A percentile compares a stretch with the other conserved stretches of the same genome.
phyloP scores from a whole-genome alignment of 2,329 filamentous ascomycete species.

The Sphaerulina populicola region DNA sequence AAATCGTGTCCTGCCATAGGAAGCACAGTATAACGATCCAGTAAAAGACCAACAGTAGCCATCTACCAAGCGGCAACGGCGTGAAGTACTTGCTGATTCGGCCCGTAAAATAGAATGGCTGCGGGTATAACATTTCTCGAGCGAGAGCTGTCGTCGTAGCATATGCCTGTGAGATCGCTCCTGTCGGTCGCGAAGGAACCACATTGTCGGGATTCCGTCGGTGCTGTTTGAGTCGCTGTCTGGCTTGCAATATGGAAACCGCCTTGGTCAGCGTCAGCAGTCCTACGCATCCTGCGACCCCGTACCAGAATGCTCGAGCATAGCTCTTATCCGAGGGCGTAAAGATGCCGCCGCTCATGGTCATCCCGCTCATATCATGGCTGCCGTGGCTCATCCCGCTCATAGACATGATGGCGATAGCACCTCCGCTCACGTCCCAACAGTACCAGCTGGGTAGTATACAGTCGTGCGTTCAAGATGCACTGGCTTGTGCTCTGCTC shows the following conservation, averaged over 20 bases:
- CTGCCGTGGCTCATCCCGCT: slow-evolving; percentile 15
- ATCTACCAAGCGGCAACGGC: slow-evolving; percentile 28
- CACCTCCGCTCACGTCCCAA: background rate
- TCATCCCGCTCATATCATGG: slow-evolving; percentile 26
- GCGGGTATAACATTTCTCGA: slow-evolving; percentile 27
- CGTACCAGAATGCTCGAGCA: slow-evolving; percentile 29
- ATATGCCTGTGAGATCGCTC: slow-evolving; percentile 21
- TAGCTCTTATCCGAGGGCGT: slow-evolving; percentile 21
- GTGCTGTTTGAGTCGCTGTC: slow-evolving; percentile 13
- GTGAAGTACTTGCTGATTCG: slow-evolving; percentile 27
- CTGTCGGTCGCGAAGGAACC: slow-evolving; percentile 23
- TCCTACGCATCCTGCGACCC: slow-evolving; percentile 23
- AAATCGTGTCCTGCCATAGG: slow-evolving; percentile 28
- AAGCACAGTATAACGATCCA: slow-evolving; percentile 27
- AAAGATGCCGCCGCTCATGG: slow-evolving; percentile 26
- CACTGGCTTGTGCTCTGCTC: too few relatives aligned
- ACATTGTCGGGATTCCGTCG: slow-evolving; percentile 5
- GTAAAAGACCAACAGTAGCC: slow-evolving; percentile 26
- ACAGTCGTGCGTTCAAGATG: too few relatives aligned
- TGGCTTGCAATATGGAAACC: slow-evolving; percentile 13
- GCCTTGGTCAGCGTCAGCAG: slow-evolving; percentile 19
- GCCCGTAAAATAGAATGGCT: slow-evolving; percentile 28
- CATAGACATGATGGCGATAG: slow-evolving; percentile 10
- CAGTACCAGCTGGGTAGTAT: background rate
- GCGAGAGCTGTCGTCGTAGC: slow-evolving; percentile 24